Percentiles rank a stretch among this genome's conserved stretches.
These are phyloP conservation scores for Chalciporus sp. DNA, from an alignment of 1,284 basidiomycete genomes.

Conservation along the genomic window DNA sequence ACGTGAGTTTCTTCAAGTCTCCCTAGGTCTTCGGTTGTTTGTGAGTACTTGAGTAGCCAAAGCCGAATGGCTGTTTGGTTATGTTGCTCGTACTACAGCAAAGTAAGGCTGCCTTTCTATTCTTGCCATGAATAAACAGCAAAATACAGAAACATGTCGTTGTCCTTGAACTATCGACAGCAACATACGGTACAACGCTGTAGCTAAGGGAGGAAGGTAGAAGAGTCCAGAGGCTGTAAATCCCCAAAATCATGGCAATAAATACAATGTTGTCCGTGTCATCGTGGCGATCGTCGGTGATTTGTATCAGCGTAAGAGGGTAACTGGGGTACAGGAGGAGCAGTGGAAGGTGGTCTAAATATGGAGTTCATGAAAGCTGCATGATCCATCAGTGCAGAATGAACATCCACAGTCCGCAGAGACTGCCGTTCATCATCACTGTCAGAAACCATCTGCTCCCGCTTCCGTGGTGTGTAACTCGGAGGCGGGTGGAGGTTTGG, in stretches of 20 bases:
- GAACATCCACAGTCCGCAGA: conserved; percentile 26
- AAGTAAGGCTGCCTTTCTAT: no score
- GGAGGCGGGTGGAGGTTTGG: conserved; percentile 11
- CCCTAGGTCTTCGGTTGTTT: background rate
- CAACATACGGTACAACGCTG: background rate
- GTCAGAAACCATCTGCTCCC: conserved; percentile 1
- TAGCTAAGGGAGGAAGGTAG: background rate
- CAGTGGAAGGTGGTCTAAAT: conserved; percentile 13
- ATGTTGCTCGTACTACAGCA: conserved; percentile 19
- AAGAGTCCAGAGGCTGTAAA: background rate
- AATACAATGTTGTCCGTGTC: conserved; percentile 9
- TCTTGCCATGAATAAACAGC: no score
- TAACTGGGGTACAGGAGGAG: conserved; percentile 8
- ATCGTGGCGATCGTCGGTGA: conserved; percentile 7
- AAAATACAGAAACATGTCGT: background rate
- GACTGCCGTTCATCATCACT: conserved; percentile 24
- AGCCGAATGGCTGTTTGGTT: conserved; percentile 23
- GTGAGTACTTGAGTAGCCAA: background rate
- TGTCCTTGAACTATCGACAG: background rate
- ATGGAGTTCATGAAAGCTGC: conserved; percentile 25
- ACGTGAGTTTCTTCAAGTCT: background rate
- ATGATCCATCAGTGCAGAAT: conserved; percentile 33
- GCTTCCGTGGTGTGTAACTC: background rate
- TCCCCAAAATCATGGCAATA: background rate
- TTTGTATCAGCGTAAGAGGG: conserved; percentile 4